Evolutionary conservation across 1,139 yeast genomes (phyloP).

Genomic region (Blastobotrys arbuscula): DNA sequence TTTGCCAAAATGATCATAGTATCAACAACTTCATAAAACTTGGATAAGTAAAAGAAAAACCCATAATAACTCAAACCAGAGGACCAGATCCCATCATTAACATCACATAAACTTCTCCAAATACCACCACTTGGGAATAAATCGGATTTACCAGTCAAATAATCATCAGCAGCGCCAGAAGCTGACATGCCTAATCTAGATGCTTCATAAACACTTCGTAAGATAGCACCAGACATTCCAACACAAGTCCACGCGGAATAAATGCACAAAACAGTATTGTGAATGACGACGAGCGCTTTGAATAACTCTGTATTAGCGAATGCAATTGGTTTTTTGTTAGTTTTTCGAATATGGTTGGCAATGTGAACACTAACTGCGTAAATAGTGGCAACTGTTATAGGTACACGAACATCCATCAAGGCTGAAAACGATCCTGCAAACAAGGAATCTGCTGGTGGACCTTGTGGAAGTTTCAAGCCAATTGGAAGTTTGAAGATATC

Average conservation of each 20-base stretch:
- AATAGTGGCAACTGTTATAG: slow-evolving; percentile 52
- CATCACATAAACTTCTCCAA: slow-evolving; percentile 61
- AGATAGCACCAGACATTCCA: slow-evolving; percentile 56
- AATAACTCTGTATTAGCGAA: slow-evolving; percentile 46
- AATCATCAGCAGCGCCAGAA: slow-evolving; percentile 19
- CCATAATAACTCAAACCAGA: slow-evolving; percentile 56
- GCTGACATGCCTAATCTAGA: slow-evolving; percentile 18
- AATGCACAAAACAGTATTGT: slow-evolving; percentile 56
- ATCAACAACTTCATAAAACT: slow-evolving; percentile 69
- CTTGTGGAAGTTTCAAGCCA: slow-evolving; percentile 29
- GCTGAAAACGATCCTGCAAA: slow-evolving; percentile 31
- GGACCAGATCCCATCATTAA: slow-evolving; percentile 54
- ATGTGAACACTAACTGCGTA: slow-evolving; percentile 58
- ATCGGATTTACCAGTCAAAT: slow-evolving; percentile 30
- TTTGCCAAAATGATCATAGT: slow-evolving; percentile 62
- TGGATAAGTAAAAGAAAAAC: slow-evolving; percentile 64
- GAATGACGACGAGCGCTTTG: slow-evolving; percentile 53
- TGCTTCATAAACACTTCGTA: slow-evolving; percentile 28
- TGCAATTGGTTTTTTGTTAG: slow-evolving; percentile 49
- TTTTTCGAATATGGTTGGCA: slow-evolving; percentile 43
- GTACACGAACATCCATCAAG: slow-evolving; percentile 41
- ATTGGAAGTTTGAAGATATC: slow-evolving; percentile 27
- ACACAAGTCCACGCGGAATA: slow-evolving; percentile 70
- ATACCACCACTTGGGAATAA: slow-evolving; percentile 29
- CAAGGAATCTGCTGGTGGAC: slow-evolving; percentile 26